These are phyloP conservation scores for Cymbopogon citratus DNA, from an alignment of 176 grass and related monocot genomes.

Conservation along the genomic window DNA sequence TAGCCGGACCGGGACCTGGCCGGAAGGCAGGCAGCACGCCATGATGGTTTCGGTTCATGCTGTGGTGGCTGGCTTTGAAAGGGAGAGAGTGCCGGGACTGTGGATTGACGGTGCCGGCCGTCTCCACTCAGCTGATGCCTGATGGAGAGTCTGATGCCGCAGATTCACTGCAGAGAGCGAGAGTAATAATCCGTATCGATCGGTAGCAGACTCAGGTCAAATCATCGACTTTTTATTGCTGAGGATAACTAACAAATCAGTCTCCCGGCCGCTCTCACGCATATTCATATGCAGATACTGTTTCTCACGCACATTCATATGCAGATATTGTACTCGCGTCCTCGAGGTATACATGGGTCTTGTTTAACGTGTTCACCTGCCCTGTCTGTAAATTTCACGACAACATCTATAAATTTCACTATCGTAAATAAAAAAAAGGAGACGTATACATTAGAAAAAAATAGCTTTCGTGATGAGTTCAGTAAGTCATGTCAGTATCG, in stretches of 20 bases:
- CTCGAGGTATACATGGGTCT: neutral
- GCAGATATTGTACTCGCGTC: neutral
- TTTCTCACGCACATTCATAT: neutral
- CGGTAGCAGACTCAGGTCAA: neutral
- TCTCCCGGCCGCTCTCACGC: neutral
- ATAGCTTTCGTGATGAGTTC: neutral
- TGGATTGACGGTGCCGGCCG: neutral
- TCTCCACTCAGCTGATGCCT: neutral
- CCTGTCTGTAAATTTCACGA: neutral
- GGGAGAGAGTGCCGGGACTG: neutral
- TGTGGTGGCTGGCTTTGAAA: slow-evolving; percentile 37
- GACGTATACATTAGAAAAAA: too few species aligned
- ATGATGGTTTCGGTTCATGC: slow-evolving; percentile 13
- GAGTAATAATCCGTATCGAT: neutral
- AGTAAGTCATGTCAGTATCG: neutral
- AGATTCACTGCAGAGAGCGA: slow-evolving; percentile 7
- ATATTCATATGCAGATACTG: neutral
- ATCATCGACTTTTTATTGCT: slow-evolving; percentile 10
- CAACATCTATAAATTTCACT: too few species aligned
- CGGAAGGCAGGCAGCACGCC: neutral
- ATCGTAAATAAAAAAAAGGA: too few species aligned
- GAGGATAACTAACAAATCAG: neutral
- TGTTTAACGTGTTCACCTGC: neutral
- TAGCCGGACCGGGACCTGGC: neutral
- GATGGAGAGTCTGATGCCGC: neutral